Conservation (phyloP, 2,329 filamentous ascomycete species). For the Stemphylium lycopersici region DNA sequence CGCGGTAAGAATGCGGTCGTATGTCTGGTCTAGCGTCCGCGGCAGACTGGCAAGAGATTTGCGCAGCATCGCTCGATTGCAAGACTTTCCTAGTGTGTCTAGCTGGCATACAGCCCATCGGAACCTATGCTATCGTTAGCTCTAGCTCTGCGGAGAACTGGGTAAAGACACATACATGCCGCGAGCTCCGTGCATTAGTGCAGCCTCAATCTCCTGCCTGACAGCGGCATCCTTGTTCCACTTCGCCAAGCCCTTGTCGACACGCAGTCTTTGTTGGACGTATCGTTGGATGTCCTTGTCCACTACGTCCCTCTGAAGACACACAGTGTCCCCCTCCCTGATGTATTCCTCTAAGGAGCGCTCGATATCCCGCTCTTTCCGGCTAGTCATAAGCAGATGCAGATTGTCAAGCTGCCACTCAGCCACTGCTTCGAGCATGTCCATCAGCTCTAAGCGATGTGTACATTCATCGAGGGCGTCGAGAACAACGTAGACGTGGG, state of each 20-base stretch:
- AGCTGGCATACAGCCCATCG: slow-evolving; percentile 37
- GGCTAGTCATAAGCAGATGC: slow-evolving; percentile 38
- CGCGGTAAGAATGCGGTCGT: slow-evolving; percentile 32
- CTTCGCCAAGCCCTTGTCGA: slow-evolving; percentile 33
- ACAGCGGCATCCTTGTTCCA: slow-evolving; percentile 33
- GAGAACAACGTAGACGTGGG: slow-evolving; percentile 26
- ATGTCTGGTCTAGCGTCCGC: slow-evolving; percentile 34
- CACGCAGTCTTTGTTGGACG: slow-evolving; percentile 42
- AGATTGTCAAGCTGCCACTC: slow-evolving; percentile 31
- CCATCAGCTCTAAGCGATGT: slow-evolving; percentile 29
- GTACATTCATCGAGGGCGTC: slow-evolving; percentile 41
- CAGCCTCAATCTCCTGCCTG: slow-evolving; percentile 34
- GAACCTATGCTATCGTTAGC: slow-evolving; percentile 30
- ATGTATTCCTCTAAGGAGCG: slow-evolving; percentile 22
- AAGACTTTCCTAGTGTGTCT: slow-evolving; percentile 25
- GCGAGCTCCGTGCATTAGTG: slow-evolving; percentile 29
- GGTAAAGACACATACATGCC: slow-evolving; percentile 27
- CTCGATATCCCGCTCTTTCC: slow-evolving; percentile 39
- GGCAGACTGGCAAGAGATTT: slow-evolving; percentile 29
- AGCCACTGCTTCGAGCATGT: slow-evolving; percentile 24
- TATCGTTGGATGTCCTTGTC: slow-evolving; percentile 38
- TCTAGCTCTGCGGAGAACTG: background rate
- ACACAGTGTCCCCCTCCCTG: slow-evolving; percentile 17
- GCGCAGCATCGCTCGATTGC: slow-evolving; percentile 24
- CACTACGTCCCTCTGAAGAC: slow-evolving; percentile 31